Evolutionary conservation across 306 rosid genomes (phyloP), one percentile per base, ranked within the genome.

Genomic region (Prunus kanzakura): DNA sequence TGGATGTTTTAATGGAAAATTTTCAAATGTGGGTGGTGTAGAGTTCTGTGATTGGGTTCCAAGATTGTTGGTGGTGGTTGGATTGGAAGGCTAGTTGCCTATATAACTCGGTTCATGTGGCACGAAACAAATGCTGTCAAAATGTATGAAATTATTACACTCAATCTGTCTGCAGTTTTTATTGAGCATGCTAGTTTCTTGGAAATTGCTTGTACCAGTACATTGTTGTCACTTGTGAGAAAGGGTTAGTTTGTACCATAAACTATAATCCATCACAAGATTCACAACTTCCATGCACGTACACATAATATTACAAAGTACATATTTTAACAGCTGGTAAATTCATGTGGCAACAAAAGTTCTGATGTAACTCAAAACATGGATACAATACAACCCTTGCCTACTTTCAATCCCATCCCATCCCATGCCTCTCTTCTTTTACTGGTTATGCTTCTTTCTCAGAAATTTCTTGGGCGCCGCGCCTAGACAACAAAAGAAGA

Each of bases 151-250:
- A 63, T 22, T 56, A 56, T 22, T 60, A 29, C 30, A 54, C 27
- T 61, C 73, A 67, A 41, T 30, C 23, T 25, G 12, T 30, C 23
- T 57, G 30, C 16, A 10, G 55, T 50, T 58, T 74, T 65, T 57
- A 15, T 60, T 2, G 35, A 50, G 22, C 23, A 16, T 74, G 66
- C 35, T 80, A 45, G 80, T 69, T 80, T 76, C 76, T 41, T 22
- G 76, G 84, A 80, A 80, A 75, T 69, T 80, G 56, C 84, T 23
- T 25, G 14, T 32, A 51, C 23, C 38, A n/a, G 71, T 23, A 64
- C 67, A 60, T 18, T 8, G 35, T 67, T 35, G 64, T 62, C 64
- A 54, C 63, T 66, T 8, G 5, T 10, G 20, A 11, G 46, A 8
- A 72, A 22, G 9, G 16, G 64, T 5, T 69, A 14, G 66, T 20